A percentile compares a stretch with the other conserved stretches of the same genome.
Conservation (phyloP, 1,284 basidiomycete species). For the Peniophora sp. region DNA sequence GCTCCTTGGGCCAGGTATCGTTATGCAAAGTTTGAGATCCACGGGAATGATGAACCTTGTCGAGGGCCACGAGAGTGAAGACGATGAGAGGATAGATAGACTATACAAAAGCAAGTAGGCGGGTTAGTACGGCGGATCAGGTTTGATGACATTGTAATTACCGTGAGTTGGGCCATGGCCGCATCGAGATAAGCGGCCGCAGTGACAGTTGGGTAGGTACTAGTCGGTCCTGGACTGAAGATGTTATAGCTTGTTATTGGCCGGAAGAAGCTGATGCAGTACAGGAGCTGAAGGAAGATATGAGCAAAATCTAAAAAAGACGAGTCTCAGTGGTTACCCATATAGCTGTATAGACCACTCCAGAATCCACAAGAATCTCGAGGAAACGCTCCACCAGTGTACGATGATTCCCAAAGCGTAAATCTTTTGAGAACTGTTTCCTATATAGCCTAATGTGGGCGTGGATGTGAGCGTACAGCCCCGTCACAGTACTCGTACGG, state of each 20-base stretch:
- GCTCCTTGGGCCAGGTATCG: no score
- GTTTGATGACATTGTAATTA: no score
- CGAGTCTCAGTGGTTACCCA: no score
- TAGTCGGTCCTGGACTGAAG: background rate
- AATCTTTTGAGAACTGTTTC: background rate
- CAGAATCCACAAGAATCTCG: background rate
- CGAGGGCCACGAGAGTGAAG: no score
- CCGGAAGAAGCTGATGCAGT: background rate
- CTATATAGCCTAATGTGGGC: background rate
- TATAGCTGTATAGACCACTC: background rate
- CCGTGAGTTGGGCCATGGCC: background rate
- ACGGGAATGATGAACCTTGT: no score
- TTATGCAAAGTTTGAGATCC: no score
- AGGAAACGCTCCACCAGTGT: background rate
- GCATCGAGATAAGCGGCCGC: background rate
- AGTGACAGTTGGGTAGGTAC: background rate
- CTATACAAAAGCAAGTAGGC: no score
- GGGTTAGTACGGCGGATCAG: no score
- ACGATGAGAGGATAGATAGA: no score
- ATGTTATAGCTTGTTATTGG: background rate
- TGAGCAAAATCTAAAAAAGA: no score
- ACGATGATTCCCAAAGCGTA: background rate
- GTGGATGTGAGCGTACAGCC: background rate
- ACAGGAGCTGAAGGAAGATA: background rate
- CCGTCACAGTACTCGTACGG: no score